phyloP scores from a whole-genome alignment of 23 red algal species.

The Cyanidioschyzon merolae region DNA sequence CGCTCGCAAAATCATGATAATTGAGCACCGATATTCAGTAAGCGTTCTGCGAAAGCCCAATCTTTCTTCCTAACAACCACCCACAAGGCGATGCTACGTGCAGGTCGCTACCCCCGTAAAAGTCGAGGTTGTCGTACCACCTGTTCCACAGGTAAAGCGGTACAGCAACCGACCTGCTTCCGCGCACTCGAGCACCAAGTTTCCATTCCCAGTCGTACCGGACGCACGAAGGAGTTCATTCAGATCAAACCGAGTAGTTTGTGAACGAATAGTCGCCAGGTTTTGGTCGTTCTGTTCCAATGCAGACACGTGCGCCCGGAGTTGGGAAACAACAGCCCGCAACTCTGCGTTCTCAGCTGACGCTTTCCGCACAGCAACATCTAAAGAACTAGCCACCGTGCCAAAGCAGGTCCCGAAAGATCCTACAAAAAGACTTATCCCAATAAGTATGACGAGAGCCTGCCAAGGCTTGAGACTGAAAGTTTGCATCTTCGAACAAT shows the following conservation, averaged over 20 bases:
- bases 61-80: too few relatives aligned
- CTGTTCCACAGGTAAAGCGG: neutral
- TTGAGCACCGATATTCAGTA: too few relatives aligned
- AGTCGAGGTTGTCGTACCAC: neutral
- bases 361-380: neutral
- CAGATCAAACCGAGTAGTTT: neutral
- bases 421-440: too few relatives aligned
- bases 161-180: neutral
- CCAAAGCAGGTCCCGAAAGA: too few relatives aligned
- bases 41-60: too few relatives aligned
- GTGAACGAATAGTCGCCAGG: neutral
- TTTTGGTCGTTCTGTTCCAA: neutral
- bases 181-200: slow-evolving; percentile 3
- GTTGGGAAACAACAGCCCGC: neutral
- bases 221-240: neutral
- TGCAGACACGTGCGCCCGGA: neutral
- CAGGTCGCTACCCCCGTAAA: slow-evolving; percentile 11
- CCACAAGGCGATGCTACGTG: too few relatives aligned
- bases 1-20: too few relatives aligned
- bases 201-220: neutral
- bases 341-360: neutral
- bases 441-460: too few relatives aligned
- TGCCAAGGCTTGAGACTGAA: too few relatives aligned
- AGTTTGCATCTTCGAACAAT: too few relatives aligned
- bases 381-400: neutral